Conservation (phyloP, 31 red algal species). For the Porphyra umbilicalis region DNA sequence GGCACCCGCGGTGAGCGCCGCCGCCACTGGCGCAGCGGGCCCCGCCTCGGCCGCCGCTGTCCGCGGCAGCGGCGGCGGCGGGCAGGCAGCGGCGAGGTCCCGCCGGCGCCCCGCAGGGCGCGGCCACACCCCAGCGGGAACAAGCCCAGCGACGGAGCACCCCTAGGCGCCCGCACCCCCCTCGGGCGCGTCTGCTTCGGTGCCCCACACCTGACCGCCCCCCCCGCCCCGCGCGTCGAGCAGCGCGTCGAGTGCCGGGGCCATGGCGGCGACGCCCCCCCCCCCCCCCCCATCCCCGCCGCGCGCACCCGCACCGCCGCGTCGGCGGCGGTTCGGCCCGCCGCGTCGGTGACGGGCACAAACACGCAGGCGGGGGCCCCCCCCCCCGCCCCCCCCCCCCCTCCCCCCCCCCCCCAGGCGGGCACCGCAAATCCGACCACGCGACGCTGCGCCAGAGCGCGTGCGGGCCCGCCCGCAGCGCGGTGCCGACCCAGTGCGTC, state of each 20-base stretch:
- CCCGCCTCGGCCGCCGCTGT: too few species aligned
- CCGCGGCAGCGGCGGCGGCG: too few species aligned
- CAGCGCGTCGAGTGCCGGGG: neutral
- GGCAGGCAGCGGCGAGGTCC: too few species aligned
- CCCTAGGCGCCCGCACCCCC: too few species aligned
- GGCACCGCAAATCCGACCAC: neutral
- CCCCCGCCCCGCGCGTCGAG: neutral
- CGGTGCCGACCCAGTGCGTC: neutral
- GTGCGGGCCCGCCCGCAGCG: neutral
- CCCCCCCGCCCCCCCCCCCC: neutral
- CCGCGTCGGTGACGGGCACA: neutral
- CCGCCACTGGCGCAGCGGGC: too few species aligned
- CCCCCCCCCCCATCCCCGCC: too few species aligned
- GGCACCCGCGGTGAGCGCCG: too few species aligned
- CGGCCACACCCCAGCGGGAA: too few species aligned
- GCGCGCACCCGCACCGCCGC: neutral
- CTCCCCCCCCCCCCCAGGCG: neutral
- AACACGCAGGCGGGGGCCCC: neutral
- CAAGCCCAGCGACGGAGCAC: too few species aligned
- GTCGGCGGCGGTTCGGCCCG: neutral
- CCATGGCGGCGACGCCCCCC: neutral
- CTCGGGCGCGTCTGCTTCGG: too few species aligned
- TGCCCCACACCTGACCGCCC: too few species aligned
- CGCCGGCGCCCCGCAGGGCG: too few species aligned
- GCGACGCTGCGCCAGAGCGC: neutral